A percentile compares a stretch with the other conserved stretches of the same genome.
These are phyloP conservation scores for Candida railenensis DNA, from an alignment of 805 yeast genomes.

Conservation along the genomic window DNA sequence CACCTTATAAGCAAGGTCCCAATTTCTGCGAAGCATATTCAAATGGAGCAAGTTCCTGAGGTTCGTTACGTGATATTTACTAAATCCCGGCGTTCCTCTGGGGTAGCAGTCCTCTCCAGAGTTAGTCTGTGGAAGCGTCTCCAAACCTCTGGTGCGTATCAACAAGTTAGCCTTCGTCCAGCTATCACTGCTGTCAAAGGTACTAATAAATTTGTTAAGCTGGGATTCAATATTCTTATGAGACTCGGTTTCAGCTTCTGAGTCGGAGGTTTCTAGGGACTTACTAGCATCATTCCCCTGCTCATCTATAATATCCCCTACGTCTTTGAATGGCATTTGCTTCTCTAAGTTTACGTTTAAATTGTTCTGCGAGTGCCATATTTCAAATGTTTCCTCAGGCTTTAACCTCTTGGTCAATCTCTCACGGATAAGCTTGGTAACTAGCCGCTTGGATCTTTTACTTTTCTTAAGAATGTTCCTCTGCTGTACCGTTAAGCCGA, in stretches of 20 bases:
- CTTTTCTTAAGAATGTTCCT: conserved; percentile 11
- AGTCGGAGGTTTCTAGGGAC: background rate
- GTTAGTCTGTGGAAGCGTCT: conserved; percentile 16
- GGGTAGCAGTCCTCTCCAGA: conserved; percentile 5
- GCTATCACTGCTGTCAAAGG: conserved; percentile 19
- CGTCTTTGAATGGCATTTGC: background rate
- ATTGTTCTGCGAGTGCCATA: conserved; percentile 26
- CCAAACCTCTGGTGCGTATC: conserved; percentile 21
- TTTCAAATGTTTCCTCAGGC: conserved; percentile 35
- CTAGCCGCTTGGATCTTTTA: conserved; percentile 8
- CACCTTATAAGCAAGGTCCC: conserved; percentile 55
- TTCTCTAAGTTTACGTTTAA: conserved; percentile 13
- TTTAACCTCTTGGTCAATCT: conserved; percentile 22
- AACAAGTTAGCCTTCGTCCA: conserved; percentile 19
- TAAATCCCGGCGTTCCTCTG: conserved; percentile 6
- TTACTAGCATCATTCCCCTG: background rate
- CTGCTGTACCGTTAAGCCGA: conserved; percentile 6
- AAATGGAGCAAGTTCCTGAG: conserved; percentile 49
- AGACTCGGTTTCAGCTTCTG: background rate
- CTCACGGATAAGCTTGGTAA: conserved; percentile 21
- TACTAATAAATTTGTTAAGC: conserved; percentile 7
- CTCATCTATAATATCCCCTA: conserved; percentile 5
- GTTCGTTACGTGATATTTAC: conserved; percentile 28
- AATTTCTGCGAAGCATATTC: conserved; percentile 46
- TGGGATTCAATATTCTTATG: background rate